Base-by-base conservation (phyloP, 2,329 filamentous ascomycete species). In the Diatrype stigma region DNA sequence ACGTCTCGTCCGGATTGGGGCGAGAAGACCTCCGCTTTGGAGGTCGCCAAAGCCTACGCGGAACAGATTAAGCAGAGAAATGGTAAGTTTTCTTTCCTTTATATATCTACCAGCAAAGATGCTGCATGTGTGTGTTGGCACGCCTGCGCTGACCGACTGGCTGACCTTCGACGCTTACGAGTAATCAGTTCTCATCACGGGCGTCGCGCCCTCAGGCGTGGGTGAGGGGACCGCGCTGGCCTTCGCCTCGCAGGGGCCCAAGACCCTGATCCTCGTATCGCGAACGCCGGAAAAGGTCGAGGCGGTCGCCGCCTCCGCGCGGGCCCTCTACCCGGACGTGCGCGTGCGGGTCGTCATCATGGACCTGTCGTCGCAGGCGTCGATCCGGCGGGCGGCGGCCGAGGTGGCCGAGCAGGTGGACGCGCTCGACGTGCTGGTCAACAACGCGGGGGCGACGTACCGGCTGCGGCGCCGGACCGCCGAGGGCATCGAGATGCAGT, bases 191-290 rank as follows among this genome's bases (percentile, higher is more conserved):
- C 51, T 73, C 35, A 60, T 74, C 46, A 77, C 74, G 0, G 73
- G 74, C 5, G 63, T 75, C 51, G 68, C 70, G 10, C 73, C 71
- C 2, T 63, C 64, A 8, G 68, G 73, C 34, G 70, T 76, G 11
- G 73, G 73, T 11, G 66, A 67, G 34, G 62, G 69, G 1, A 74
- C 73, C 0, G 72, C 68, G 3, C 49, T 70, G 11, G 71, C 72
- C 17, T 70, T 79, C 38, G 75, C 75, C 3, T 70, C 74, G 0
- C 74, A 78, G 47, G 58, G 58, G 3, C 73, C 76, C 0, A 61
- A 59, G 0, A 62, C 64, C 17, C 67, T 80, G 17, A 69, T 75
- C 35, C 67, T 77, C 12, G 74, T 67, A 2, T 77, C 76, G 2
- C 72, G 77, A 16, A 76, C 72, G 10, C 60, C 59, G 32, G 50